phyloP scores from a whole-genome alignment of 1,139 yeast genomes.

The Yamadazyma friedrichii region DNA sequence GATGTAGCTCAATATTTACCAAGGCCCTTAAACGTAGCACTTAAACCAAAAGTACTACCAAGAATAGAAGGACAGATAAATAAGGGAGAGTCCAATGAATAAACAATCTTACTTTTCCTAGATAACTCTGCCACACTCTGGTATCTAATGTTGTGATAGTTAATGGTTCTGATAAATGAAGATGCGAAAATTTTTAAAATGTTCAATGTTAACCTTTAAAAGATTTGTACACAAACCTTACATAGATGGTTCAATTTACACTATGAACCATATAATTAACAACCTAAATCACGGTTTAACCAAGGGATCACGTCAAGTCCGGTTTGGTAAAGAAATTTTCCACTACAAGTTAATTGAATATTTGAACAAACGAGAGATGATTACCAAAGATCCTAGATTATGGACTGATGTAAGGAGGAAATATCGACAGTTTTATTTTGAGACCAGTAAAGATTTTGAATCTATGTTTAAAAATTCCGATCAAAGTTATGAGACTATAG shows the following conservation, averaged over 20 bases:
- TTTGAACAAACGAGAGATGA: constrained; percentile 15
- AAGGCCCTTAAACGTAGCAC: no score
- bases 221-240: neutral
- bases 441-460: constrained; percentile 11
- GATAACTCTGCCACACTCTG: no score
- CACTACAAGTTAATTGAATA: constrained; percentile 17
- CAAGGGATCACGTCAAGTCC: constrained; percentile 3
- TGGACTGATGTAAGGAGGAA: constrained; percentile 10
- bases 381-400: constrained; percentile 12
- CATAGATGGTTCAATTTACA: constrained; percentile 10
- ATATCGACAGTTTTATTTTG: constrained; percentile 12
- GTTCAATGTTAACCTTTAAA: neutral
- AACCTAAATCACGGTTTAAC: constrained; percentile 7
- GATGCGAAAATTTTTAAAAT: neutral
- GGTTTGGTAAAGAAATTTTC: constrained; percentile 17
- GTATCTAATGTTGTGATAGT: no score
- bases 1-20: no score
- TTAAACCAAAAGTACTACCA: no score
- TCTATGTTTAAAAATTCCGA: constrained; percentile 9
- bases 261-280: constrained; percentile 19
- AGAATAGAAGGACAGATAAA: no score
- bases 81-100: no score
- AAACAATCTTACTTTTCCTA: no score
- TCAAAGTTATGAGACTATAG: constrained; percentile 5
- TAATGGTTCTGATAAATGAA: no score